phyloP scores from a whole-genome alignment of 768 basidiomycete genomes.

The Suillus fuscotomentosus region DNA sequence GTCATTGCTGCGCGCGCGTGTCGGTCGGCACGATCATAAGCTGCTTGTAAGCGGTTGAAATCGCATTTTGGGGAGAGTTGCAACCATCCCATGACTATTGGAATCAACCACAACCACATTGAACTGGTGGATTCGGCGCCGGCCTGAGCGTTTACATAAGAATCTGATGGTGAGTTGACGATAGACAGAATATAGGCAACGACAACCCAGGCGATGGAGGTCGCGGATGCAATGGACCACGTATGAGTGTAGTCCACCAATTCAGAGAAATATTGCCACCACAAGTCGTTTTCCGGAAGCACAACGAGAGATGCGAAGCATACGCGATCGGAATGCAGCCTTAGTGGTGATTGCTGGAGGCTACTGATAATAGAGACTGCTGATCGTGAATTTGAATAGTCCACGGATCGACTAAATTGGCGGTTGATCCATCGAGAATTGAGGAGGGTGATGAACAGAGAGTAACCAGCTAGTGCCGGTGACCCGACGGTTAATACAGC shows the following conservation, averaged over 20 bases:
- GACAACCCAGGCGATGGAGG: slow-evolving; percentile 36
- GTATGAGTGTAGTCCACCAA: slow-evolving; percentile 33
- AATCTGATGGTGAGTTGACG: slow-evolving; percentile 21
- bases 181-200: slow-evolving; percentile 31
- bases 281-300: slow-evolving; percentile 35
- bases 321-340: slow-evolving; percentile 13
- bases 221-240: slow-evolving; percentile 33
- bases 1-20: slow-evolving; percentile 17
- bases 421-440: slow-evolving; percentile 41
- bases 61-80: slow-evolving; percentile 36
- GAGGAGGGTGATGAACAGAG: slow-evolving; percentile 40
- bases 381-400: slow-evolving; percentile 19
- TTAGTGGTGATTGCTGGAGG: slow-evolving; percentile 37
- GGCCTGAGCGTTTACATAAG: background rate
- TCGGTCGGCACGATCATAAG: slow-evolving; percentile 26
- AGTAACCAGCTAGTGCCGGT: slow-evolving; percentile 44
- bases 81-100: slow-evolving; percentile 34
- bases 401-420: slow-evolving; percentile 25
- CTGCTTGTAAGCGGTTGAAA: slow-evolving; percentile 24
- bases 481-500: slow-evolving; percentile 44
- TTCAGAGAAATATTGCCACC: slow-evolving; percentile 32
- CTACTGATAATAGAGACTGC: slow-evolving; percentile 32
- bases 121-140: slow-evolving; percentile 17
- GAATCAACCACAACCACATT: slow-evolving; percentile 37
- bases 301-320: slow-evolving; percentile 35